A percentile compares a stretch with the other conserved stretches of the same genome.
Conservation (phyloP, 768 basidiomycete genomes). For the Amyloporia xantha region DNA sequence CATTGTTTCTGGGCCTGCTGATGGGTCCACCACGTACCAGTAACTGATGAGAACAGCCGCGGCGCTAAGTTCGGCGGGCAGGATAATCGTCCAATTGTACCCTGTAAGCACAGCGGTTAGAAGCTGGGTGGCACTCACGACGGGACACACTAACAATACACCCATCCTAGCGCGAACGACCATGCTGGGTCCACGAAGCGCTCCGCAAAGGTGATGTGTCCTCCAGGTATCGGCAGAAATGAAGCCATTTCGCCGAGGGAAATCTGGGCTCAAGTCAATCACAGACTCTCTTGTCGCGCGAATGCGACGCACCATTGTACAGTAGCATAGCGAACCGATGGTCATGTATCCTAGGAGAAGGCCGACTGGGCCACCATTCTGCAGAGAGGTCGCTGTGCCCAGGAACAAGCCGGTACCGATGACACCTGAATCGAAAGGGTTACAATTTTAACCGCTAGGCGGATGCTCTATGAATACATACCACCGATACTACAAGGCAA, state of each 20-base stretch:
- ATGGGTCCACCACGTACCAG: slow-evolving; percentile 29
- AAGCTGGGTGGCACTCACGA: background rate
- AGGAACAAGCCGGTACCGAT: slow-evolving; percentile 55
- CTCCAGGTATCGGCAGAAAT: slow-evolving; percentile 38
- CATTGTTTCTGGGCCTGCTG: background rate
- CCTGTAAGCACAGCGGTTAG: slow-evolving; percentile 8
- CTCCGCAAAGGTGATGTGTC: slow-evolving; percentile 41
- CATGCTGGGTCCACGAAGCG: slow-evolving; percentile 41
- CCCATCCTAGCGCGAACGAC: slow-evolving; percentile 38
- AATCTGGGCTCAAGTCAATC: slow-evolving; percentile 11
- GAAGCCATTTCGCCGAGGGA: slow-evolving; percentile 40
- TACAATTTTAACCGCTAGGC: background rate
- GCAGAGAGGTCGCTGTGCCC: slow-evolving; percentile 40
- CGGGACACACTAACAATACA: slow-evolving; percentile 25
- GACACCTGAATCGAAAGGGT: slow-evolving; percentile 18
- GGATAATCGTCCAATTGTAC: slow-evolving; percentile 30
- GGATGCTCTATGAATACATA: background rate
- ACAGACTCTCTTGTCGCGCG: background rate
- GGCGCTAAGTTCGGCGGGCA: slow-evolving; percentile 43
- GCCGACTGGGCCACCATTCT: slow-evolving; percentile 41
- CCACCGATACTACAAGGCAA: slow-evolving; percentile 18
- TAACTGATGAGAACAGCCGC: slow-evolving; percentile 44
- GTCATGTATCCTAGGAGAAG: slow-evolving; percentile 36
- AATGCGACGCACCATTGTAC: slow-evolving; percentile 30
- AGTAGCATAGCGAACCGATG: slow-evolving; percentile 30